Conservation (phyloP, 2,329 filamentous ascomycete species). For the Acephala macrosclerotiorum region DNA sequence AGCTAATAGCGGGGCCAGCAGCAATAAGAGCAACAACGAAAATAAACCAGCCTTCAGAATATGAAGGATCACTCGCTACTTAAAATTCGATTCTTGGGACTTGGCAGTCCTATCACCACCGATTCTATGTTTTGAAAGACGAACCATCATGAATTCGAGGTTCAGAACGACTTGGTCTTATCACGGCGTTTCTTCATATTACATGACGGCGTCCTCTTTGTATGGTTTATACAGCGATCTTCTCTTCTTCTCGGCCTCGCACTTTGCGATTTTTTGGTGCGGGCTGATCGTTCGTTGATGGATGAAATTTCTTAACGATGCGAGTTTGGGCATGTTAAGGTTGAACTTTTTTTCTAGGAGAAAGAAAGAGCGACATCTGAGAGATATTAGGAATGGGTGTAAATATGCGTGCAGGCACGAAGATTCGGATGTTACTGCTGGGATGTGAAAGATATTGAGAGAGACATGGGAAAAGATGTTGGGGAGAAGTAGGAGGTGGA, state of each 20-base stretch:
- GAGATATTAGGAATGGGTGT: slow-evolving; percentile 15
- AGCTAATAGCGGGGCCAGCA: slow-evolving; percentile 33
- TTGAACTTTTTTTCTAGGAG: not conserved
- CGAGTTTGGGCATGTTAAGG: slow-evolving; percentile 2
- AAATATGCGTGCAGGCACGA: slow-evolving; percentile 33
- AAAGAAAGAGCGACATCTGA: slow-evolving; percentile 4
- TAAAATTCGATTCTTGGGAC: not conserved
- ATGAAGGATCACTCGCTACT: slow-evolving; percentile 15
- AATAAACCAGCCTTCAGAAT: slow-evolving; percentile 38
- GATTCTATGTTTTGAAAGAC: slow-evolving; percentile 13
- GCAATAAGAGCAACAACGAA: slow-evolving; percentile 38
- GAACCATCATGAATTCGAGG: slow-evolving; percentile 7
- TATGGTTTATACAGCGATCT: slow-evolving; percentile 13
- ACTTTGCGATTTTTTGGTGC: not conserved
- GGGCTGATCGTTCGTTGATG: slow-evolving; percentile 2
- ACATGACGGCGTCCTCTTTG: slow-evolving; percentile 9
- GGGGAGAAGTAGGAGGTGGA: not conserved
- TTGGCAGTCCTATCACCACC: not conserved
- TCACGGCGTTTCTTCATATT: slow-evolving; percentile 5
- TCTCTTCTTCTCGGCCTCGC: slow-evolving; percentile 8
- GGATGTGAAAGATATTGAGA: slow-evolving; percentile 5
- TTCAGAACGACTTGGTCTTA: slow-evolving; percentile 4
- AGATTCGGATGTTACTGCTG: not conserved
- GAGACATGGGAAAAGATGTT: not conserved
- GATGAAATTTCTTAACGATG: slow-evolving; percentile 6